phyloP scores from a whole-genome alignment of 2,329 filamentous ascomycete species.

The Fusarium xyrophilum region DNA sequence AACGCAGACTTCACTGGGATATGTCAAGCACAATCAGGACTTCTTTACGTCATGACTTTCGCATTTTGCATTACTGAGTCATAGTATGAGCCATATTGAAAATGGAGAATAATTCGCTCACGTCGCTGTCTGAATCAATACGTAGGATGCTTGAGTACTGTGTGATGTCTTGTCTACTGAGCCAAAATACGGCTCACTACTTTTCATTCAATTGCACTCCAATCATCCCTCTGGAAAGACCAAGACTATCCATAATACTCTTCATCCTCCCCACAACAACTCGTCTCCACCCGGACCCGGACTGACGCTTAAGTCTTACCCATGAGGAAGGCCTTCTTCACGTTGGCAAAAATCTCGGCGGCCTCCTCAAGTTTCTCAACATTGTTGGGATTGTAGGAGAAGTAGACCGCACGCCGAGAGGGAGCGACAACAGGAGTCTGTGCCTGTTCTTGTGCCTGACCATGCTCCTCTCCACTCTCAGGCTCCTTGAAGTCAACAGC shows the following conservation, averaged over 20 bases:
- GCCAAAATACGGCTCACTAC: neutral
- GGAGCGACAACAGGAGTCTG: neutral
- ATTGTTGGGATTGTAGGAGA: neutral
- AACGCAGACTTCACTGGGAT: neutral
- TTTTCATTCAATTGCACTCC: neutral
- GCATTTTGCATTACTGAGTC: too few relatives aligned
- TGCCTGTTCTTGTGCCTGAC: neutral
- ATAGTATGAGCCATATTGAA: neutral
- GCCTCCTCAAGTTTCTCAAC: constrained; percentile 2
- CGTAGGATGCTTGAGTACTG: neutral
- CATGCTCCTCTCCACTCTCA: too few relatives aligned
- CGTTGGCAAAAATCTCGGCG: neutral
- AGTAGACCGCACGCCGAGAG: constrained; percentile 2
- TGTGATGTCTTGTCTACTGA: neutral
- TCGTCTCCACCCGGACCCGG: neutral
- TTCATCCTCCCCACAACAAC: neutral
- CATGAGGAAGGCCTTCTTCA: constrained; percentile 27
- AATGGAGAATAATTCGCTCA: neutral
- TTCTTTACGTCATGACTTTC: neutral
- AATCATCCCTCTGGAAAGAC: neutral
- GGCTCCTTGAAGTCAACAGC: neutral
- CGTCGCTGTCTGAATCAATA: neutral
- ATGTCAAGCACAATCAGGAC: neutral
- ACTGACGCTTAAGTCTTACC: neutral
- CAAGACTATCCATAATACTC: neutral